Conservation (phyloP, 163 green algal species). For the Chloromonas sp. region DNA sequence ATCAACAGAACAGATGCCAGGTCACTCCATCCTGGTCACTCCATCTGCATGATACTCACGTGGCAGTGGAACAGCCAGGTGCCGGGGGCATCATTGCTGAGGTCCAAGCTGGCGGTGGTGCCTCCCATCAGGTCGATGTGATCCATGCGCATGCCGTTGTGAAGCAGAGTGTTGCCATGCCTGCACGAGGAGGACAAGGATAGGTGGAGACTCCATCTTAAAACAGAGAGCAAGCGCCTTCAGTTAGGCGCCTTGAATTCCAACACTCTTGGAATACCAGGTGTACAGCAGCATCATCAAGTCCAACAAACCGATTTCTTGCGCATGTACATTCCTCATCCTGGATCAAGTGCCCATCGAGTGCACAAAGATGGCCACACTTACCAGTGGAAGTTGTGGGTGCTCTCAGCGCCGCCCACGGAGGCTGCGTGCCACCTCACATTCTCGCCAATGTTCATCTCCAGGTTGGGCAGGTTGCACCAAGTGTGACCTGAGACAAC, state of each 20-base stretch:
- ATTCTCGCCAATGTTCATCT: slow-evolving; percentile 36
- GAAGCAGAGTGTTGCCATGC: slow-evolving; percentile 55
- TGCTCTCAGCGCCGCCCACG: slow-evolving; percentile 57
- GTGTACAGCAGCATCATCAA: too few relatives aligned
- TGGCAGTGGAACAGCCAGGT: slow-evolving; percentile 68
- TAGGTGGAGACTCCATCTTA: too few relatives aligned
- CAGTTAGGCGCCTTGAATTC: too few relatives aligned
- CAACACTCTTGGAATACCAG: too few relatives aligned
- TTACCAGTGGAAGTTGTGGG: slow-evolving; percentile 17
- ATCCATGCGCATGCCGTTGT: slow-evolving; percentile 28
- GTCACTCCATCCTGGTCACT: neutral
- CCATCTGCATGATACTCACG: slow-evolving; percentile 16
- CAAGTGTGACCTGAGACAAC: slow-evolving; percentile 40
- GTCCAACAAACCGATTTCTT: too few relatives aligned
- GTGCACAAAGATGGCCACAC: too few relatives aligned
- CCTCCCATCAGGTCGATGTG: slow-evolving; percentile 11
- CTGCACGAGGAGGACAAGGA: too few relatives aligned
- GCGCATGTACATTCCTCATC: too few relatives aligned
- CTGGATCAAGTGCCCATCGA: too few relatives aligned
- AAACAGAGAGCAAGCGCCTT: too few relatives aligned
- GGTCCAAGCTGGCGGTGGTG: slow-evolving; percentile 16
- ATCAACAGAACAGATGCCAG: neutral
- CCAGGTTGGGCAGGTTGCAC: slow-evolving; percentile 51
- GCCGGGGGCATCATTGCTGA: slow-evolving; percentile 39
- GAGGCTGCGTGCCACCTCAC: slow-evolving; percentile 64